Evolutionary conservation across 371 early-diverging fungal genomes (phyloP), one percentile per base, ranked within the genome.

Genomic region (Actinomucor elegans): DNA sequence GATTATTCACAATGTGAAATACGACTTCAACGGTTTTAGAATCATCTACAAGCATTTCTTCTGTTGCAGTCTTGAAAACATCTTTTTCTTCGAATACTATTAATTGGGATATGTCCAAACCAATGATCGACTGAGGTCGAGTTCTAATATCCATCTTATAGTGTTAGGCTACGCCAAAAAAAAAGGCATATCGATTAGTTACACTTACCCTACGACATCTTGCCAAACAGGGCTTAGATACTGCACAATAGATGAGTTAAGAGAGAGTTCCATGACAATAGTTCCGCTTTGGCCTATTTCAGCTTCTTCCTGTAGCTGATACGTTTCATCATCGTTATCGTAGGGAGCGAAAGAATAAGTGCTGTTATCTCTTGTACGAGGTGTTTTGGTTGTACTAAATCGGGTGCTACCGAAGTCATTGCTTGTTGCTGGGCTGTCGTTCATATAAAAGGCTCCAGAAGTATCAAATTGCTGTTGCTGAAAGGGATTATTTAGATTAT

Each of bases 11-110:
- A 4, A 93, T 80, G n/a, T 72, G 70, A 54, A 90, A 87, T 3
- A 71, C 77, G 10, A 94, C 81, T 62, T 96, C 94, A 4, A 91
- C 79, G 0, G 94, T 89, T 17, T 75, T 77, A 4, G 83, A 80
- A 31, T 88, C 85, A 54, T 92, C 91, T 0, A 77, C 68, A 5
- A 87, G 61, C 20, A 90, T 75, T 36, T 85, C 82, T 48, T 71
- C 61, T 2, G 85, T 85, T 2, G 93, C 94, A n/a, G 81, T 71
- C 17, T 64, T 66, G 54, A 91, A 90, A 0, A 90, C 79, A 35
- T 79, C 62, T n/a, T 75, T 64, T 34, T 85, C 84, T 18, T 81
- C 75, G 3, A 60, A 51, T 4, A 66, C 48, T 43, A 86, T 51
- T 23, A 77, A 64, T 20, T 71, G 64, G 1, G 77, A 69, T 11